Evolutionary conservation across 805 yeast species (phyloP), one percentile per base, ranked within the genome.

Genomic region (Maudiozyma serrabonitensis): DNA sequence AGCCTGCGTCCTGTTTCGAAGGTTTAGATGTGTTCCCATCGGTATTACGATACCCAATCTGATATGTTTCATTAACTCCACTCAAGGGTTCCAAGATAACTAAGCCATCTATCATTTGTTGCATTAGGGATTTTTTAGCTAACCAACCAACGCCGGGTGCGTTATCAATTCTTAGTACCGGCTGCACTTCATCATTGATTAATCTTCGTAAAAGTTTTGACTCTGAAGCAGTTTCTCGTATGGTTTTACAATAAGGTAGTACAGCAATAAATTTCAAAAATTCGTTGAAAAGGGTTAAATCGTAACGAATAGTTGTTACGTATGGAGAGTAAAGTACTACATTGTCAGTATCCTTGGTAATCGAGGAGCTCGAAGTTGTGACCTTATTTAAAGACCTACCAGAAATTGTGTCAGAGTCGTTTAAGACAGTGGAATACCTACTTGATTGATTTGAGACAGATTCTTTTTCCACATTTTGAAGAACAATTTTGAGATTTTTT

Each of bases 41-140:
- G 3, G 56, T 52, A 9, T 58, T 51, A 7, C 52, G 26, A 35
- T 56, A 49, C 3, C 64, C 66, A 25, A 64, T 52, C 57, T 81
- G 79, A 69, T 83, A 84, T 1, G 79, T 77, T 64, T 86, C 95
- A 59, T 90, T 89, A 40, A 84, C 75, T 0, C 91, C 90, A 46
- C 87, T 79, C 8, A 90, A 77, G 0, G 99, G 99, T 66, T 89
- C 95, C 39, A 91, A 81, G 3, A 80, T 74, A 6, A 87, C 88
- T 42, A 84, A 75, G 3, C 95, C 95, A 46, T 89, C 96, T 32
- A 85, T 76, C 54, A 91, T 73, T 16, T 82, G 75, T 43, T 73
- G 66, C 73, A 89, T 71, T 49, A 90, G 75, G 12, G 80, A 69
- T 49, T 85, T 74, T 53, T 78, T 75, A 46, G 73, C 78, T 50